Base-by-base conservation (phyloP, 257 asterid species). In the Salvia hispanica region DNA sequence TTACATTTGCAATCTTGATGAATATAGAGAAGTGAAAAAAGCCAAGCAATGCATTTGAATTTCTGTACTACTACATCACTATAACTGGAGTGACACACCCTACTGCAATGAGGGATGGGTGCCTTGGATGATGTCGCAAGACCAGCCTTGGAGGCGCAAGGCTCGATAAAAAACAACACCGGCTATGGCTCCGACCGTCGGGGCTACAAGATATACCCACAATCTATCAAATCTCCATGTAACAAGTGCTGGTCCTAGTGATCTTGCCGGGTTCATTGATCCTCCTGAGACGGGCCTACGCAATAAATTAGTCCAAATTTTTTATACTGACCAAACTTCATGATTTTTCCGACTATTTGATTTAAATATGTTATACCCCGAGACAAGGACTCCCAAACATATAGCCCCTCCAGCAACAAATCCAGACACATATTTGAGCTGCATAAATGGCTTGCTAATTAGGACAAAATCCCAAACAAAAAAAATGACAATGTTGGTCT, bases 201-300 rank as follows among this genome's bases (percentile, higher is more conserved):
- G 98, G 62, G 96, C 97, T 3, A 80, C 73, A 60, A 90, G 58
- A 68, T 93, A 93, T 62, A 93, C 84, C 98, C 98, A 93, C 28
- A 85, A 7, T 59, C 71, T 47, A 51, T 74, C 85, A 61, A 90
- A 85, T 48, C 76, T 84, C 89, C 96, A 78, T 46, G 90, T 66
- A 64, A 90, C 85, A 25, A 93, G 73, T 37, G 97, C 98, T 12
- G 98, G 98, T 52, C 98, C 98, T 39, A 90, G 21, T 53, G 98
- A 92, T 66, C 98, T 82, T 50, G 97, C 98, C 68, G 98, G 98
- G 71, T 93, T 93, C 95, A 93, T 79, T 25, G 98, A 93, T 13
- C 92, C 98, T 54, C 97, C 98, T 8, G 97, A 88, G 45, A 90
- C 75, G 0, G 98, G 96, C 78, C 98, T 92, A 76, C n/a, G 6